Conservation (phyloP, 1,284 basidiomycete genomes). For the Malassezia globosa region DNA sequence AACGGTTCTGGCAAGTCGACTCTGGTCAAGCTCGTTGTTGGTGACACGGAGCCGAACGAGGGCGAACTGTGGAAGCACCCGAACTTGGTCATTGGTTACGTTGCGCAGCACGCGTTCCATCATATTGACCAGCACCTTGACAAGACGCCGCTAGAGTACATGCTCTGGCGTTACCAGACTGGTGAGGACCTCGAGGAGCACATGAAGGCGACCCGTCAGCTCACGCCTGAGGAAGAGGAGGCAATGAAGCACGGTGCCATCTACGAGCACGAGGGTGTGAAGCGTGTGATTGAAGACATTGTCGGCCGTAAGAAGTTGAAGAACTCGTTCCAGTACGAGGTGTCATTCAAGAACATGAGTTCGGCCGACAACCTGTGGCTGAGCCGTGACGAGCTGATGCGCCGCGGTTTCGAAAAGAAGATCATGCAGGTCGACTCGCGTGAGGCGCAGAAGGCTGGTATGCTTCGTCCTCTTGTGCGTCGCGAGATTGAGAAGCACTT, state of each 20-base stretch:
- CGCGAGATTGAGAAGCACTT: slow-evolving; percentile 48
- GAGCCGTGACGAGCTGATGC: slow-evolving; percentile 41
- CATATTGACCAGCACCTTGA: slow-evolving; percentile 48
- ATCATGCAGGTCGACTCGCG: slow-evolving; percentile 40
- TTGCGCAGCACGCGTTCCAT: slow-evolving; percentile 48
- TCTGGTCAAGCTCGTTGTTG: slow-evolving; percentile 46
- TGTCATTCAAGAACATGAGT: slow-evolving; percentile 47
- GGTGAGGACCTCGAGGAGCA: slow-evolving; percentile 48
- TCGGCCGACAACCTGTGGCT: slow-evolving; percentile 47
- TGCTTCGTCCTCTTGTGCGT: slow-evolving; percentile 45
- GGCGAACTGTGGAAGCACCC: slow-evolving; percentile 48
- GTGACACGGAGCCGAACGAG: slow-evolving; percentile 44
- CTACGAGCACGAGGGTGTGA: slow-evolving; percentile 43
- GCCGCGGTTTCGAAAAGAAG: slow-evolving; percentile 44
- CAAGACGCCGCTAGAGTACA: slow-evolving; percentile 48
- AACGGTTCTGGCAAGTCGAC: slow-evolving; percentile 48
- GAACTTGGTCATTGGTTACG: slow-evolving; percentile 48
- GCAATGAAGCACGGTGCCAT: slow-evolving; percentile 46
- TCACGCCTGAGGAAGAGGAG: slow-evolving; percentile 36
- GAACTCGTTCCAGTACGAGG: slow-evolving; percentile 48
- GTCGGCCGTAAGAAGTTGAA: slow-evolving; percentile 47
- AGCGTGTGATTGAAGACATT: slow-evolving; percentile 46
- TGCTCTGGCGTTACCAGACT: slow-evolving; percentile 48
- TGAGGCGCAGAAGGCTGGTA: slow-evolving; percentile 44
- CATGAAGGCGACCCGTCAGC: slow-evolving; percentile 38